Evolutionary conservation across 805 yeast genomes (phyloP).

Genomic region (Candida gorgasii): DNA sequence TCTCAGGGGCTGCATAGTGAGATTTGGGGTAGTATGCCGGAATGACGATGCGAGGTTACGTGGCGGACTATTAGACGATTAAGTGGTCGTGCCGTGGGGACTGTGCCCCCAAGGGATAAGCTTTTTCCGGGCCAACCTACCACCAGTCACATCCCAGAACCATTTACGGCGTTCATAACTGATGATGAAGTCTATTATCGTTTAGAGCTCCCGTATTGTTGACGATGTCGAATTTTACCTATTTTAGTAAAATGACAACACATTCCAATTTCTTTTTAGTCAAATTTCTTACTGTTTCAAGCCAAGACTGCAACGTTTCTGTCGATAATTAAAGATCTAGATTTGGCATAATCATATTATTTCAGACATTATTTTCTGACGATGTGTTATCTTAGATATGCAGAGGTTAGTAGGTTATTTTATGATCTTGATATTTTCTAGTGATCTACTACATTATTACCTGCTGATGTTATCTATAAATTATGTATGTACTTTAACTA

Average conservation of each 20-base stretch:
- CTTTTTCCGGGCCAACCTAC: no score
- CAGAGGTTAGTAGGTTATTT: no score
- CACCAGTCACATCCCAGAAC: not conserved
- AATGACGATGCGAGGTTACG: not conserved
- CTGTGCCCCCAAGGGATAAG: no score
- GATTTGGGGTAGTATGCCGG: not conserved
- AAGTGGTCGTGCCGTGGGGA: not conserved
- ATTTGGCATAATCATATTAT: no score
- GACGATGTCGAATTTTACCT: not conserved
- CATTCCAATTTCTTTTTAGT: not conserved
- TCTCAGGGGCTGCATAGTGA: constrained; percentile 5
- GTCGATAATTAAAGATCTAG: not conserved
- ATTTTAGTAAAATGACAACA: constrained; percentile 1
- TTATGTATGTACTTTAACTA: no score
- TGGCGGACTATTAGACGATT: not conserved
- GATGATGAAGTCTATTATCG: constrained; percentile 1
- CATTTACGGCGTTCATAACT: not conserved
- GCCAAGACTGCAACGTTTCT: not conserved
- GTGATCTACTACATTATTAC: no score
- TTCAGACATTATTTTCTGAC: no score
- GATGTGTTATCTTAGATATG: no score
- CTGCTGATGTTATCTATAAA: no score
- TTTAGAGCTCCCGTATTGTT: not conserved
- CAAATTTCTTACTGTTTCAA: not conserved
- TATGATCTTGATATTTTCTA: no score